phyloP scores from a whole-genome alignment of 495 filamentous ascomycete genomes.

The Penicillium goetzii region DNA sequence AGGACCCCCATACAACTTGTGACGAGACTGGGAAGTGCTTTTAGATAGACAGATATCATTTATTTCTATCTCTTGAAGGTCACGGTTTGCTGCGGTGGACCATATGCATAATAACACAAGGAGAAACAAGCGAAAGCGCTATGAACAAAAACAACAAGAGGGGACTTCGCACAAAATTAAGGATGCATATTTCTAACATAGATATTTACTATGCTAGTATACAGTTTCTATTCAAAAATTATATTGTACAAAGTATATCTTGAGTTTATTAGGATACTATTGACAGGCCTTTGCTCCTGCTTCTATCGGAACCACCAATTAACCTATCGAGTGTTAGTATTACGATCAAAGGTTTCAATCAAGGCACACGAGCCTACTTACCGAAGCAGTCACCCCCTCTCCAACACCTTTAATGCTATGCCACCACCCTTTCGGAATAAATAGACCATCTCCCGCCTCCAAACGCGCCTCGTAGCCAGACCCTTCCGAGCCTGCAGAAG shows the following conservation, averaged over 20 bases:
- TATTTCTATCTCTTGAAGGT: no score
- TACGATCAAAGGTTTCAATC: constrained; percentile 13
- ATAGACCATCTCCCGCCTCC: constrained; percentile 71
- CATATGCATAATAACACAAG: no score
- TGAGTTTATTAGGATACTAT: background rate
- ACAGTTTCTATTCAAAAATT: background rate
- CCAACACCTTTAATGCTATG: constrained; percentile 84
- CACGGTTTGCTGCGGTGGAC: no score
- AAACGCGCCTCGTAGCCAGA: constrained; percentile 60
- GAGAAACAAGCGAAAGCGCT: no score
- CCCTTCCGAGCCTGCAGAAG: constrained; percentile 21
- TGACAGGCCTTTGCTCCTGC: background rate
- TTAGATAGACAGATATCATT: background rate
- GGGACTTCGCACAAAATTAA: no score
- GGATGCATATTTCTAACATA: no score
- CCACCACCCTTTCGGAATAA: constrained; percentile 95
- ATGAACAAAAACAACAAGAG: no score
- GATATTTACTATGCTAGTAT: no score
- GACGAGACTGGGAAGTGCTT: background rate
- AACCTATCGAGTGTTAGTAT: constrained; percentile 54
- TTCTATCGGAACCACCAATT: constrained; percentile 91
- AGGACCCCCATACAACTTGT: background rate
- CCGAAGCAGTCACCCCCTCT: constrained; percentile 65
- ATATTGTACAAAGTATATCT: constrained; percentile 11
- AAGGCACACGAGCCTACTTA: constrained; percentile 41